phyloP scores from a whole-genome alignment of 805 yeast genomes.

The Pichia cabralensis region DNA sequence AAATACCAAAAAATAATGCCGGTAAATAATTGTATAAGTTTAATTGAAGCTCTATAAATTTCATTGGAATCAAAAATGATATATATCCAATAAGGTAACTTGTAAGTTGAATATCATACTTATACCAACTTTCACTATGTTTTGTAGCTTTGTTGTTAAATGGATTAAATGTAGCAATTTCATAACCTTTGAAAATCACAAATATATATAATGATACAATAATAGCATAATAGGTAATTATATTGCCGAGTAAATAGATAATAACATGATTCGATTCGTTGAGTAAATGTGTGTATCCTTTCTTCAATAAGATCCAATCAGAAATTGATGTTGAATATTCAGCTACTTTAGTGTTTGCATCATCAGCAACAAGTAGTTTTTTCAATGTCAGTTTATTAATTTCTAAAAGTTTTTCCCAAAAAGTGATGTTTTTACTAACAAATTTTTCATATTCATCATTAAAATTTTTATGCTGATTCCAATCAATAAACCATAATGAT shows the following conservation, averaged over 20 bases:
- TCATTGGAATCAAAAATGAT: slow-evolving; percentile 48
- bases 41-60: slow-evolving; percentile 29
- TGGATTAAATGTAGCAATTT: slow-evolving; percentile 16
- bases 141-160: slow-evolving; percentile 2
- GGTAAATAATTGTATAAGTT: slow-evolving; percentile 40
- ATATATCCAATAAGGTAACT: slow-evolving; percentile 47
- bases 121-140: background rate
- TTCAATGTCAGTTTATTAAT: slow-evolving; percentile 48
- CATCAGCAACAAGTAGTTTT: slow-evolving; percentile 17
- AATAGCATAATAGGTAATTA: slow-evolving; percentile 43
- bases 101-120: slow-evolving; percentile 18
- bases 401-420: slow-evolving; percentile 44
- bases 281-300: slow-evolving; percentile 53
- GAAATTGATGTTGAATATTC: background rate
- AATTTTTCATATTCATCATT: slow-evolving; percentile 25
- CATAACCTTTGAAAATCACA: slow-evolving; percentile 8
- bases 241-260: slow-evolving; percentile 58
- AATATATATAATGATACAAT: slow-evolving; percentile 24
- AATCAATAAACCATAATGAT: slow-evolving; percentile 69
- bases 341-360: background rate
- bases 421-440: slow-evolving; percentile 25
- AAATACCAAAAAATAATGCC: slow-evolving; percentile 38
- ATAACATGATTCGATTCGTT: slow-evolving; percentile 26
- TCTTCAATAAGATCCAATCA: slow-evolving; percentile 50
- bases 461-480: slow-evolving; percentile 45